phyloP scores from a whole-genome alignment of 1,284 basidiomycete genomes.

The Golubevia sp. region DNA sequence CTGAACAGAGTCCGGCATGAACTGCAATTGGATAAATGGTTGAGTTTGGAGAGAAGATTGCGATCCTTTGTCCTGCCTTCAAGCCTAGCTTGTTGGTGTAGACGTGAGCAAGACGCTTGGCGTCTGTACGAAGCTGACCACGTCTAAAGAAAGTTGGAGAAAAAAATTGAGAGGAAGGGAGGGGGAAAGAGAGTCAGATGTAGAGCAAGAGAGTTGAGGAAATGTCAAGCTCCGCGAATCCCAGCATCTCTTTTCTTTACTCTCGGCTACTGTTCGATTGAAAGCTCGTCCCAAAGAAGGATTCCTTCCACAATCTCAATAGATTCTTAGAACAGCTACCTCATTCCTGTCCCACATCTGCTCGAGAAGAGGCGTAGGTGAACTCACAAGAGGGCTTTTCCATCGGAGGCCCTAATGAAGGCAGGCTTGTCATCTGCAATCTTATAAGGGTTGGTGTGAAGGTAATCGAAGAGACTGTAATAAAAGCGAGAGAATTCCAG shows the following conservation, averaged over 20 bases:
- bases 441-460: conserved; percentile 37
- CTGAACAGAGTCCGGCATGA: conserved; percentile 36
- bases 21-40: conserved; percentile 33
- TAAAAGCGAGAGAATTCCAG: conserved; percentile 13
- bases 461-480: conserved; percentile 37
- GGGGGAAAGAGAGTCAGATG: not conserved
- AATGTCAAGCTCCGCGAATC: no score
- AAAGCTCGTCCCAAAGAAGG: no score
- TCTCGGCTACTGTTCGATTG: no score
- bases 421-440: conserved; percentile 24
- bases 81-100: conserved; percentile 39
- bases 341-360: no score
- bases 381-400: conserved; percentile 21
- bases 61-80: conserved; percentile 33
- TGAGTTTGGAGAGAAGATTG: conserved; percentile 51
- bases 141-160: conserved; percentile 12
- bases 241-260: no score
- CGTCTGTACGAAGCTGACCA: conserved; percentile 26
- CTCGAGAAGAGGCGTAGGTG: no score
- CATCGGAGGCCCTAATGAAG: conserved; percentile 27
- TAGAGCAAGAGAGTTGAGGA: no score
- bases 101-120: conserved; percentile 30
- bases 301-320: no score
- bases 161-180: not conserved
- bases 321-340: no score